Evolutionary conservation across 2,329 filamentous ascomycete genomes (phyloP), one percentile per base, ranked within the genome.

Genomic region (Amauroascus verrucosus): DNA sequence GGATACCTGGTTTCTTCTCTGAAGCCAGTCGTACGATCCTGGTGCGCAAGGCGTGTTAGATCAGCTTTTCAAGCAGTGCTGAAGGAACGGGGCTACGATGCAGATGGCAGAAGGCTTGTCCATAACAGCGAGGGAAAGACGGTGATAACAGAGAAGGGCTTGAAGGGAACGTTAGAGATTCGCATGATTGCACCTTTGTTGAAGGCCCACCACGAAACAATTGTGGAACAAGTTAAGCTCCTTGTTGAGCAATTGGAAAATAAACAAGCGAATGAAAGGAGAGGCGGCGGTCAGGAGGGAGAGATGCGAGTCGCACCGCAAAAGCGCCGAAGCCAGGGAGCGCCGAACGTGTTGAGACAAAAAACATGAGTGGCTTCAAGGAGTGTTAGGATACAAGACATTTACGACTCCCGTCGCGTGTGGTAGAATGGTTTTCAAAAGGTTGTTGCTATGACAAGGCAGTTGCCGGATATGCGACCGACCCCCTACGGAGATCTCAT

Each of bases 21-120:
- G 20, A 76, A 73, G 53, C 65, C 67, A 6, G 71, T 73, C 20
- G 68, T 80, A n/a, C 68, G 79, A 18, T 72, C 70, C 11, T 72
- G 70, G 64, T 65, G 65, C 22, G 64, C 64, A 22, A 69, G 73
- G 55, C 72, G 74, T 60, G 58, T 74, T 26, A 67, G 71, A 41
- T 58, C 65, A 28, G 76, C 75, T 2, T 72, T 81, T 46, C 59
- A 61, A 43, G 64, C 71, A 47, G 72, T 73, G 11, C 60, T 81
- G 61, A 68, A 64, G 54, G 66, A 65, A 20, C 65, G 66, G 49
- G 78, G 78, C 2, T 77, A 70, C 60, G 68, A 72, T 58, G 52
- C 56, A 11, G 52, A 68, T 28, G 69, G 66, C 6, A 62, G 47
- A 35, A 38, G n/a, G 16, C 24, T 51, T n/a, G 16, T 57, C 11